Evolutionary conservation across 352 stramenopile genomes (phyloP).

Genomic region (Phytophthora palmivora): DNA sequence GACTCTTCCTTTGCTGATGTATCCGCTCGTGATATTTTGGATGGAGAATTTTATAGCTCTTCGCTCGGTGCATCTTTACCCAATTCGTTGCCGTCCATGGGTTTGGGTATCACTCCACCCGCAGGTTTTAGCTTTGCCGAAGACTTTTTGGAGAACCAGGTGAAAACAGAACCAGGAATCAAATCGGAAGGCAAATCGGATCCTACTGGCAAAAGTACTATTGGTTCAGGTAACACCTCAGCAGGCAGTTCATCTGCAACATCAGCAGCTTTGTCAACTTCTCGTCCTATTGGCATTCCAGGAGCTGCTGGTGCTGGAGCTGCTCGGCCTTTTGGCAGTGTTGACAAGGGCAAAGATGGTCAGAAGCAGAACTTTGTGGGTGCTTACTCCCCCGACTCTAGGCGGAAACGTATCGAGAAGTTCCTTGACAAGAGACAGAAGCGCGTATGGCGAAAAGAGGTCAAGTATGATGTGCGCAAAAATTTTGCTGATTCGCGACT

Average conservation of each 20-base stretch:
- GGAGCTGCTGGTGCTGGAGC: constrained; percentile 51
- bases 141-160: constrained; percentile 84
- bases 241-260: constrained; percentile 18
- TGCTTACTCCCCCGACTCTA: constrained; percentile 94
- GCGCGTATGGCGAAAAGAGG: constrained; percentile 94
- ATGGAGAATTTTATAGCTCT: constrained; percentile 83
- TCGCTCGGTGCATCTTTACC: constrained; percentile 85
- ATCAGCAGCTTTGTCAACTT: constrained; percentile 55
- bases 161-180: constrained; percentile 56
- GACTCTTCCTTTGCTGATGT: constrained; percentile 83
- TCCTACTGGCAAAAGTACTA: constrained; percentile 12
- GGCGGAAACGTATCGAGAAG: constrained; percentile 93
- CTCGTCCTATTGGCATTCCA: constrained; percentile 84
- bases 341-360: constrained; percentile 64
- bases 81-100: constrained; percentile 89
- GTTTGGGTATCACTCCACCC: constrained; percentile 83
- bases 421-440: constrained; percentile 97
- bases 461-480: constrained; percentile 99
- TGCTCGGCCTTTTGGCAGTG: constrained; percentile 48
- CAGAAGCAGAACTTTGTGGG: constrained; percentile 92
- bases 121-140: constrained; percentile 87
- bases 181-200: constrained; percentile 52
- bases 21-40: constrained; percentile 78
- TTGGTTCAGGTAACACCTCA: constrained; percentile 1
- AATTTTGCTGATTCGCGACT: constrained; percentile 98